Conservation (phyloP, 768 basidiomycete species). For the Kwoniella dendrophila region DNA sequence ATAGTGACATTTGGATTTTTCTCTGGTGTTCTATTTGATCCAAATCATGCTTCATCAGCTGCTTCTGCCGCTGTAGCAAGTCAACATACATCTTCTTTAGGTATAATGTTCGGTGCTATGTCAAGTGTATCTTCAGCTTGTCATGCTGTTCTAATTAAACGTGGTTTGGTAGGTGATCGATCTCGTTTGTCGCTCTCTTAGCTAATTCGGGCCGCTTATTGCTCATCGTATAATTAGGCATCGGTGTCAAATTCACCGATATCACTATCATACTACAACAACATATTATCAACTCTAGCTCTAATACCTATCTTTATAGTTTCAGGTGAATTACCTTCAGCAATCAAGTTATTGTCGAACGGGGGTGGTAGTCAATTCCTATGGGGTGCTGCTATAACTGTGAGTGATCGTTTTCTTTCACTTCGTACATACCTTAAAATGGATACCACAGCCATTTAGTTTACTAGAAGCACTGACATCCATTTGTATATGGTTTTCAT, state of each 20-base stretch:
- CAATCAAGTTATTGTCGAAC: conserved; percentile 66
- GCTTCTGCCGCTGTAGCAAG: conserved; percentile 27
- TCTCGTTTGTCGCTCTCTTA: neutral
- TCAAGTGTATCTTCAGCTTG: conserved; percentile 83
- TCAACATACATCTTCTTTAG: conserved; percentile 57
- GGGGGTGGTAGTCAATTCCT: conserved; percentile 65
- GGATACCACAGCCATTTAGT: too few relatives aligned
- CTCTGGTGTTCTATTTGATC: conserved; percentile 78
- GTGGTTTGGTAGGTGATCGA: conserved; percentile 61
- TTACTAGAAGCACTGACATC: too few relatives aligned
- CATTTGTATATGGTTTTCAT: neutral
- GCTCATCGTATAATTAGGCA: conserved; percentile 7
- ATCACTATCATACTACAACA: conserved; percentile 88
- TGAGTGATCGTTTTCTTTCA: conserved; percentile 55
- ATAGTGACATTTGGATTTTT: conserved; percentile 92
- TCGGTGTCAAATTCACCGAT: conserved; percentile 78
- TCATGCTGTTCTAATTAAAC: conserved; percentile 94
- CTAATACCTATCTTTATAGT: conserved; percentile 74
- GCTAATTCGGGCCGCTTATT: conserved; percentile 42
- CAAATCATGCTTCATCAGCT: conserved; percentile 44
- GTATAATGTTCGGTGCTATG: conserved; percentile 77
- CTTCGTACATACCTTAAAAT: too few relatives aligned
- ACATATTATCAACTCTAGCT: conserved; percentile 73
- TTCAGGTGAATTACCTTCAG: conserved; percentile 71
- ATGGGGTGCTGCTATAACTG: conserved; percentile 77